Base-by-base conservation (phyloP, 2,329 filamentous ascomycete genomes). In the Phyllachora maydis region DNA sequence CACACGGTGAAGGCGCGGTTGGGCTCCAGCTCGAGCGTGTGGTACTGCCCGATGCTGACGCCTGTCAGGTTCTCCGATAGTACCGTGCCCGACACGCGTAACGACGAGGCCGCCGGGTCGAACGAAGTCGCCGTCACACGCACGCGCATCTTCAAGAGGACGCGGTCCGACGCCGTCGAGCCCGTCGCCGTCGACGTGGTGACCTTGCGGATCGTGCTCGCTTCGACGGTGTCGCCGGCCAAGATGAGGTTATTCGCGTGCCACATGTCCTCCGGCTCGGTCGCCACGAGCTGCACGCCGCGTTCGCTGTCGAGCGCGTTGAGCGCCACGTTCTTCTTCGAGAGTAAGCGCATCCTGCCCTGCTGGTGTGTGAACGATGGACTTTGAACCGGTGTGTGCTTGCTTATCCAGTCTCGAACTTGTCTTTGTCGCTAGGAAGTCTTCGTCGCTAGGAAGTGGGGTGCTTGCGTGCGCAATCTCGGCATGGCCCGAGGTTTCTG, bases 1-100 rank as follows among this genome's bases (percentile, higher is more conserved):
- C 82, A 75, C 6, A 98, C 46, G 5, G 77, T 85, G 37, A 95
- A 95, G 23, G 82, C 72, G 19, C 83, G 65, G 38, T 88, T 70
- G 28, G 92, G 57, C 43, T 93, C 85, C 21, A 98, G 61, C 34
- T 93, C 85, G 32, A 69, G 54, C 2, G 63, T 67, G 38, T 69
- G 64, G 35, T 65, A 56, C 29, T 64, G 54, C 24, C 63, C 64
- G 19, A 62, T 40, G 32, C 49, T 46, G 27, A 64, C 60, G 29
- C 55, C 49, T n/a, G n/a, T n/a, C 16, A 49, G 44, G 36, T 64
- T 67, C 38, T 67, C 62, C 19, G 46, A 45, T 28, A 50, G 44
- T 29, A 68, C 57, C 17, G 48, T 50, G 34, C 64, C 63, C 16
- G 59, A 63, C 23, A 67, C 59, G 24, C 61, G 60, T 13, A 69